These are phyloP conservation scores for Mollisia scopiformis DNA, from an alignment of 2,329 filamentous ascomycete genomes.

Conservation along the genomic window DNA sequence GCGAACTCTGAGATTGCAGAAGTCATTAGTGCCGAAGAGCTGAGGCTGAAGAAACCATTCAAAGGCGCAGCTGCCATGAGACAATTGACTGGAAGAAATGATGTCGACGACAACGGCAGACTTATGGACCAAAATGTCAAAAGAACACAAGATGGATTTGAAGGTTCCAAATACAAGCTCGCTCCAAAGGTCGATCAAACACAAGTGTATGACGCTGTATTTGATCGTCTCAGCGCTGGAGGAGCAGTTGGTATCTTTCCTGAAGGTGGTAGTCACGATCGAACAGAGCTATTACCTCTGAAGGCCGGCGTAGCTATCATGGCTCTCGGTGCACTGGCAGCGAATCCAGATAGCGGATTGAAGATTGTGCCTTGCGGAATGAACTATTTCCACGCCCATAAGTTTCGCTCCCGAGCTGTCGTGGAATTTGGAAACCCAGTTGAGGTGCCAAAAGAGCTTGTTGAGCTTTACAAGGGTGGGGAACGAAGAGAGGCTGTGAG, in stretches of 20 bases:
- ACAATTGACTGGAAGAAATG: conserved; percentile 81
- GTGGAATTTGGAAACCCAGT: conserved; percentile 93
- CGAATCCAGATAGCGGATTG: conserved; percentile 78
- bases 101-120: conserved; percentile 68
- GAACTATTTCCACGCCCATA: conserved; percentile 99
- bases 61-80: conserved; percentile 73
- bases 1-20: conserved; percentile 81
- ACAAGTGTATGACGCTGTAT: conserved; percentile 91
- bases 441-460: conserved; percentile 79
- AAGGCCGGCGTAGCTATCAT: conserved; percentile 98
- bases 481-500: conserved; percentile 87
- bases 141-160: conserved; percentile 58
- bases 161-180: conserved; percentile 82
- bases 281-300: conserved; percentile 85
- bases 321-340: conserved; percentile 87
- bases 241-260: conserved; percentile 97
- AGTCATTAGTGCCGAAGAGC: conserved; percentile 77
- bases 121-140: conserved; percentile 58
- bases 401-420: conserved; percentile 94
- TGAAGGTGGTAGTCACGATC: conserved; percentile 94
- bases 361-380: conserved; percentile 97
- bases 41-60: conserved; percentile 86
- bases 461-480: conserved; percentile 82
- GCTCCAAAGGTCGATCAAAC: conserved; percentile 95
- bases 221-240: conserved; percentile 76